Conservation (phyloP, 345 rosid species). For the Salix exigua region DNA sequence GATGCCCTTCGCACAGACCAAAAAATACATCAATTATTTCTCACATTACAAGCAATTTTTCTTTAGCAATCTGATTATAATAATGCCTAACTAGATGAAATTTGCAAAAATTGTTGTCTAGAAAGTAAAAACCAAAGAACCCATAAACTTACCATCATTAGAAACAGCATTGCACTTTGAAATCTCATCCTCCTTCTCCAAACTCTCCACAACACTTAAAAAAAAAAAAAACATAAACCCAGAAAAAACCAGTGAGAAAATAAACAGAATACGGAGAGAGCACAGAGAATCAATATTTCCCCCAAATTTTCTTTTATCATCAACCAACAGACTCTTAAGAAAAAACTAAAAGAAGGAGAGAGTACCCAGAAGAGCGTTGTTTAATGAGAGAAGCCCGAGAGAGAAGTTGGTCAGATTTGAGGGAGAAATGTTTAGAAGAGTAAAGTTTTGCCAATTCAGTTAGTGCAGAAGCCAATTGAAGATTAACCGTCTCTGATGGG, state of each 20-base stretch:
- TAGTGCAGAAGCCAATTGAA: constrained; percentile 58
- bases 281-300: neutral
- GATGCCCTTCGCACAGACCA: constrained; percentile 23
- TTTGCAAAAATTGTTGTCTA: neutral
- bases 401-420: constrained; percentile 65
- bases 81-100: neutral
- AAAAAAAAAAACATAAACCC: neutral
- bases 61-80: neutral
- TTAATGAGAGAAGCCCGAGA: constrained; percentile 56
- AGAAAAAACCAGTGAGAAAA: neutral
- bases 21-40: neutral
- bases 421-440: constrained; percentile 68
- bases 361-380: constrained; percentile 44
- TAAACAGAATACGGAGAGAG: neutral
- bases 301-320: neutral
- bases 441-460: constrained; percentile 60
- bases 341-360: neutral
- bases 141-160: constrained; percentile 32
- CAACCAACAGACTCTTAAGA: neutral
- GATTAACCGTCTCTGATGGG: constrained; percentile 27
- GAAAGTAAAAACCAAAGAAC: neutral
- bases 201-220: constrained; percentile 27
- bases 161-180: neutral
- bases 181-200: constrained; percentile 15
- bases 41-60: neutral